These are phyloP conservation scores for Talaromyces albobiverticillius DNA, from an alignment of 2,329 filamentous ascomycete species.

Conservation along the genomic window DNA sequence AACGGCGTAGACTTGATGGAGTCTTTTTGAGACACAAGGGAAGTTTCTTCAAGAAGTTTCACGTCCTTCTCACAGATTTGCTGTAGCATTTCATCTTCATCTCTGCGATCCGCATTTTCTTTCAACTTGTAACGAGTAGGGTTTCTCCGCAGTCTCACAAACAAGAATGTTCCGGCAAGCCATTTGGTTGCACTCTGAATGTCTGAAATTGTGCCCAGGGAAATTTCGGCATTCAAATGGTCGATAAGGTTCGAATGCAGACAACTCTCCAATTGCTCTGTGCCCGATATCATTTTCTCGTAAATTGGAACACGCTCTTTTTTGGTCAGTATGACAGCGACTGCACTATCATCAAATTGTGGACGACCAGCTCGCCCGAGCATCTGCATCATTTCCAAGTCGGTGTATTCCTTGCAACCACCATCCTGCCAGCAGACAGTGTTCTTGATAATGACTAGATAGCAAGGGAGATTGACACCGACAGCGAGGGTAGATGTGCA, in stretches of 20 bases:
- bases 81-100: slow-evolving; percentile 63
- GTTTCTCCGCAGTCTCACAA: slow-evolving; percentile 69
- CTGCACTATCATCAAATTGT: slow-evolving; percentile 74
- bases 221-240: slow-evolving; percentile 80
- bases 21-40: slow-evolving; percentile 52
- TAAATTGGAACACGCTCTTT: slow-evolving; percentile 64
- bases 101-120: slow-evolving; percentile 47
- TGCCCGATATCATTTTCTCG: slow-evolving; percentile 69
- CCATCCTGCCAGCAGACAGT: slow-evolving; percentile 65
- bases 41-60: slow-evolving; percentile 58
- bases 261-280: slow-evolving; percentile 72
- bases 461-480: slow-evolving; percentile 78
- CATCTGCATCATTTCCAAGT: slow-evolving; percentile 89
- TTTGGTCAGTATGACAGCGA: slow-evolving; percentile 76
- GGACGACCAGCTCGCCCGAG: slow-evolving; percentile 78
- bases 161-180: slow-evolving; percentile 75
- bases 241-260: slow-evolving; percentile 77
- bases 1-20: slow-evolving; percentile 65
- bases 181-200: slow-evolving; percentile 66
- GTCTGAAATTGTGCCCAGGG: slow-evolving; percentile 68
- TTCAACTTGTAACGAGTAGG: slow-evolving; percentile 68
- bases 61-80: slow-evolving; percentile 70
- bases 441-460: slow-evolving; percentile 79
- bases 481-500: slow-evolving; percentile 83
- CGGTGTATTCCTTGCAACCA: slow-evolving; percentile 67